Percentiles rank a stretch among this genome's conserved stretches.
These are phyloP conservation scores for Perkinsela sp. DNA, from an alignment of 208 protist genomes.

Conservation along the genomic window DNA sequence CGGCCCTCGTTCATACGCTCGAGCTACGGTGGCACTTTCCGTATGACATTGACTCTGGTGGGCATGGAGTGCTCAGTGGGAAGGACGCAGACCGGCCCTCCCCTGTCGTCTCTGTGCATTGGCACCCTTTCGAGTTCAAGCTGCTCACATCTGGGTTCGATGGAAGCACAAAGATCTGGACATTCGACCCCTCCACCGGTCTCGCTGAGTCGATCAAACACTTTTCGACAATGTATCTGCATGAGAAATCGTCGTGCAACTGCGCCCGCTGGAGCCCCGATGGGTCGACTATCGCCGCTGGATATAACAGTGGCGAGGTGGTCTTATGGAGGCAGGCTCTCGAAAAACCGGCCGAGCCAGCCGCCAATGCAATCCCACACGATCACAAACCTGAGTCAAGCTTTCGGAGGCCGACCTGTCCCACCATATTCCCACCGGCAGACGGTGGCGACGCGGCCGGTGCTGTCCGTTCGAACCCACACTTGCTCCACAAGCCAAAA, in stretches of 20 bases:
- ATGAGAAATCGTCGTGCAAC: background rate
- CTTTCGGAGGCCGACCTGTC: too few species aligned
- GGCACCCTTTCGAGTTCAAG: background rate
- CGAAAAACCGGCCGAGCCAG: background rate
- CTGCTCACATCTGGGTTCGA: background rate
- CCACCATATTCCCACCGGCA: too few species aligned
- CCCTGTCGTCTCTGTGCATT: background rate
- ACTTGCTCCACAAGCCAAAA: background rate
- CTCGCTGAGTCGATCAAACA: background rate
- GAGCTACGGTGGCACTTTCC: background rate
- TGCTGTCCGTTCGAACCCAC: background rate
- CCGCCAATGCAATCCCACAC: too few species aligned
- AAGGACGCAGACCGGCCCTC: background rate
- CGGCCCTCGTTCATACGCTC: background rate
- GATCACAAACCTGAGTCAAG: too few species aligned
- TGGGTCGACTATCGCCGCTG: background rate
- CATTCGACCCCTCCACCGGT: background rate
- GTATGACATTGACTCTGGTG: background rate
- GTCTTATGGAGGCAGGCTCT: background rate
- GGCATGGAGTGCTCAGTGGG: background rate
- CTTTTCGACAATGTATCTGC: background rate
- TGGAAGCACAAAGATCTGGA: background rate
- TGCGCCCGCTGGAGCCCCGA: background rate
- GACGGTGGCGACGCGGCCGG: too few species aligned
- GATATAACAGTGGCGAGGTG: background rate